Conservation (phyloP, 805 yeast species). For the Nakazawaea sp. region DNA sequence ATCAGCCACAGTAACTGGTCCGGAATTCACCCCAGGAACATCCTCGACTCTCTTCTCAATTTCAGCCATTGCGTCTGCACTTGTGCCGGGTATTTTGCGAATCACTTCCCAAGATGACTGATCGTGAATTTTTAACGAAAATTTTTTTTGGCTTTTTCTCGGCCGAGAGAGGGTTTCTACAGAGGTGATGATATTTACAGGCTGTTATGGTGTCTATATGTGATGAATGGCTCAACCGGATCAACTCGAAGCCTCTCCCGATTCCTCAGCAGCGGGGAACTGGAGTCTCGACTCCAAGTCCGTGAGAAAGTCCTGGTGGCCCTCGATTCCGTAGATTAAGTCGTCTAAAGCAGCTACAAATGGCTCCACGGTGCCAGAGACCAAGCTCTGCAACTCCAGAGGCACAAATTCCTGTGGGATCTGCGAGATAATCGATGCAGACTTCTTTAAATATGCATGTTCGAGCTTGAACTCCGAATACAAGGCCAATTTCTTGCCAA, state of each 20-base stretch:
- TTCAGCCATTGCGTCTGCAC: too few species aligned
- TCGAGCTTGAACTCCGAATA: constrained; percentile 3
- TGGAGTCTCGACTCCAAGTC: constrained; percentile 1
- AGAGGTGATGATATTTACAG: too few species aligned
- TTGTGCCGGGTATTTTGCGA: too few species aligned
- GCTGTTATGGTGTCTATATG: too few species aligned
- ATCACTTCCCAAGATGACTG: too few species aligned
- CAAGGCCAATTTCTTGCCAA: constrained; percentile 4
- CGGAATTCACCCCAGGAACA: too few species aligned
- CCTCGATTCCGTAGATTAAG: constrained; percentile 2
- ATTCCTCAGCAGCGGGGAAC: constrained; percentile 1
- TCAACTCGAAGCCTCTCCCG: not conserved
- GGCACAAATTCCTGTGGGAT: not conserved
- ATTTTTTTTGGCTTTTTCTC: too few species aligned
- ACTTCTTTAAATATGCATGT: constrained; percentile 6
- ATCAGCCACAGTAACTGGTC: too few species aligned
- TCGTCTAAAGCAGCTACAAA: constrained; percentile 5
- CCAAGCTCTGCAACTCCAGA: not conserved
- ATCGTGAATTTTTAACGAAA: too few species aligned
- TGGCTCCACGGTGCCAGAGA: not conserved
- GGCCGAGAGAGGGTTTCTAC: too few species aligned
- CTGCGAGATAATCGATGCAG: not conserved
- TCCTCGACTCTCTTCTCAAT: too few species aligned
- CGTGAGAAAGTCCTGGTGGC: constrained; percentile 7
- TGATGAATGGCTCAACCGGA: too few species aligned